Conservation (phyloP, 257 asterid species). For the Forsythia suspensa region DNA sequence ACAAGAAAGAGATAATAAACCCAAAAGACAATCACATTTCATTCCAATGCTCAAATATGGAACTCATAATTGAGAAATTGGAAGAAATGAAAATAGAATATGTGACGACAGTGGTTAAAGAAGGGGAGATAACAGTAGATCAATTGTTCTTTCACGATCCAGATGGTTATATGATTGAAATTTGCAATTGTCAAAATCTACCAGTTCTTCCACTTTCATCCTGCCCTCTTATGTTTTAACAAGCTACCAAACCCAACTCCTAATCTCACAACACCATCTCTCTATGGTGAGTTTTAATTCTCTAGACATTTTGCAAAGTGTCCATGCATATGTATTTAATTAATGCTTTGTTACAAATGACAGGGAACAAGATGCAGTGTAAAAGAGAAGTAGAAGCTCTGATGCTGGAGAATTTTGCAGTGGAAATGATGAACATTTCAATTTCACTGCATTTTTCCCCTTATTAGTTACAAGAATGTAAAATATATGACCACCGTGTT, state of each 20-base stretch:
- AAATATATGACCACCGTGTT: not conserved
- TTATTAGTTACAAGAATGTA: not conserved
- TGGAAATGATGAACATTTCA: not conserved
- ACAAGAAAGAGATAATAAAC: conserved; percentile 21
- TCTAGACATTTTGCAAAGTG: not conserved
- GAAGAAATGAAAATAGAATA: not conserved
- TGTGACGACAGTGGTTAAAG: not conserved
- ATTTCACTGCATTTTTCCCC: not conserved
- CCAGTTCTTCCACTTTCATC: not conserved
- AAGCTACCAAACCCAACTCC: not conserved
- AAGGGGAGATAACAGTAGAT: not conserved
- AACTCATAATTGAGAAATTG: not conserved
- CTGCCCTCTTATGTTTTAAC: not conserved
- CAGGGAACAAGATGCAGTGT: not conserved
- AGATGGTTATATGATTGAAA: conserved; percentile 3
- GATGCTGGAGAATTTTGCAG: not conserved
- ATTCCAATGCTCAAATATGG: conserved; percentile 16
- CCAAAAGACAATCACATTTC: conserved; percentile 38
- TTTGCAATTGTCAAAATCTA: not conserved
- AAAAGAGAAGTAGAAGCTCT: not conserved
- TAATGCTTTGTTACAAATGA: not conserved
- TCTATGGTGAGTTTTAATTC: not conserved
- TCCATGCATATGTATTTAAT: not conserved
- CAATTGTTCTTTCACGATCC: not conserved
- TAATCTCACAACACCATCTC: not conserved